Percentiles rank a stretch among this genome's conserved stretches.
phyloP scores from a whole-genome alignment of 1,284 basidiomycete genomes.

The Boletus subluridellus region DNA sequence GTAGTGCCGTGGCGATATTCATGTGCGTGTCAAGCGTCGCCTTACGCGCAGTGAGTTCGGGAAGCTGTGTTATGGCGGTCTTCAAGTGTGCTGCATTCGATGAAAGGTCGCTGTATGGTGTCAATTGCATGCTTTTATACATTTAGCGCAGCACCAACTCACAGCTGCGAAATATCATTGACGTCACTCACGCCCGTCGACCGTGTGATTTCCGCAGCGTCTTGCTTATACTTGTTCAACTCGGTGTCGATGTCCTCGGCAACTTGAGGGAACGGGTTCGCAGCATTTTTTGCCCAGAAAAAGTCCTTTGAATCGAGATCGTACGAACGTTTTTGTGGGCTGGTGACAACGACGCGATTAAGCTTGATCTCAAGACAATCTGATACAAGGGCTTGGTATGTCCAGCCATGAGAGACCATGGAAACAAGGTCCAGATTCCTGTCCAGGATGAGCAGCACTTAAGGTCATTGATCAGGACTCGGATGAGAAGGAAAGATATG shows the following conservation, averaged over 20 bases:
- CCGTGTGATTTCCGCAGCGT: slow-evolving; percentile 95
- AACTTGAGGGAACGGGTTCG: slow-evolving; percentile 96
- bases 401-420: slow-evolving; percentile 97
- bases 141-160: slow-evolving; percentile 30
- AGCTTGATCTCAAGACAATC: slow-evolving; percentile 98
- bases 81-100: slow-evolving; percentile 95
- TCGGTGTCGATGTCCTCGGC: slow-evolving; percentile 97
- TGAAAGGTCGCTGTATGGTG: slow-evolving; percentile 66
- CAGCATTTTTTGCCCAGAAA: slow-evolving; percentile 97
- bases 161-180: slow-evolving; percentile 93
- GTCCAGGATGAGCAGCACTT: slow-evolving; percentile 91
- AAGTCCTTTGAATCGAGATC: slow-evolving; percentile 98
- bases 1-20: slow-evolving; percentile 96
- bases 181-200: slow-evolving; percentile 96
- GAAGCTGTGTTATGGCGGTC: slow-evolving; percentile 97
- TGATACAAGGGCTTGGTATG: slow-evolving; percentile 96
- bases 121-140: slow-evolving; percentile 8
- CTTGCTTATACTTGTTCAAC: slow-evolving; percentile 92
- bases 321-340: slow-evolving; percentile 81
- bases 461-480: slow-evolving; percentile 11
- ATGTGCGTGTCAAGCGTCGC: slow-evolving; percentile 97
- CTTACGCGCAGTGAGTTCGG: slow-evolving; percentile 95
- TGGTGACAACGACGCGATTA: slow-evolving; percentile 84
- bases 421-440: slow-evolving; percentile 94
- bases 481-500: background rate